These are phyloP conservation scores for Cercospora citrullina DNA, from an alignment of 2,329 filamentous ascomycete genomes.

Conservation along the genomic window DNA sequence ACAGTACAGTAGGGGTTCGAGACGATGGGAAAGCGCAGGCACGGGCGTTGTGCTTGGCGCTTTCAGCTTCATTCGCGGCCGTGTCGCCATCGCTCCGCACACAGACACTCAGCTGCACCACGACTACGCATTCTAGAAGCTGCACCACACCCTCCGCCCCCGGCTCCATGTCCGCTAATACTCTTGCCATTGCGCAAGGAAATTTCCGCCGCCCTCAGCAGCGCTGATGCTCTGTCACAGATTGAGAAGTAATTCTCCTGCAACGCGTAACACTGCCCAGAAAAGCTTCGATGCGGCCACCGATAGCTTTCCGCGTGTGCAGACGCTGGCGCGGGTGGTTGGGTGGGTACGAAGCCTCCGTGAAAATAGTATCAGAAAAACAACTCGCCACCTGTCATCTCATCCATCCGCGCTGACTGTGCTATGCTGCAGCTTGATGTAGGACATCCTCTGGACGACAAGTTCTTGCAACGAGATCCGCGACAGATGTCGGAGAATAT, in stretches of 20 bases:
- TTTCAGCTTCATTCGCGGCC: not conserved
- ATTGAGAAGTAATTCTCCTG: not conserved
- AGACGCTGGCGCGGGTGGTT: not conserved
- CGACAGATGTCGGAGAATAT: not conserved
- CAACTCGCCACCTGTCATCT: not conserved
- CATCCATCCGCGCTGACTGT: not conserved
- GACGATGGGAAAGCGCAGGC: not conserved
- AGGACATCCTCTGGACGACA: not conserved
- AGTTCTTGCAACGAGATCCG: not conserved
- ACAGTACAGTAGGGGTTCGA: not conserved
- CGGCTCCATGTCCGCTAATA: not conserved
- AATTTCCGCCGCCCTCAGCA: not conserved
- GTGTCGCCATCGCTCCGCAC: not conserved
- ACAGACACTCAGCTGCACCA: not conserved
- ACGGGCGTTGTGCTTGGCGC: not conserved
- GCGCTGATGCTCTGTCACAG: not conserved
- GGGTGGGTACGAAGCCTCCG: conserved; percentile 3
- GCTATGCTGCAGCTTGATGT: not conserved
- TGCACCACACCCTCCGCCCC: not conserved
- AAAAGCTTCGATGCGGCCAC: not conserved
- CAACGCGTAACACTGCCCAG: not conserved
- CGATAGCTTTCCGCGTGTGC: not conserved
- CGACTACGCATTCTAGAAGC: not conserved
- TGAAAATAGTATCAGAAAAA: not conserved
- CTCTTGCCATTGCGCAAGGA: not conserved